phyloP scores from a whole-genome alignment of 768 basidiomycete genomes.

The Phaffia australis region DNA sequence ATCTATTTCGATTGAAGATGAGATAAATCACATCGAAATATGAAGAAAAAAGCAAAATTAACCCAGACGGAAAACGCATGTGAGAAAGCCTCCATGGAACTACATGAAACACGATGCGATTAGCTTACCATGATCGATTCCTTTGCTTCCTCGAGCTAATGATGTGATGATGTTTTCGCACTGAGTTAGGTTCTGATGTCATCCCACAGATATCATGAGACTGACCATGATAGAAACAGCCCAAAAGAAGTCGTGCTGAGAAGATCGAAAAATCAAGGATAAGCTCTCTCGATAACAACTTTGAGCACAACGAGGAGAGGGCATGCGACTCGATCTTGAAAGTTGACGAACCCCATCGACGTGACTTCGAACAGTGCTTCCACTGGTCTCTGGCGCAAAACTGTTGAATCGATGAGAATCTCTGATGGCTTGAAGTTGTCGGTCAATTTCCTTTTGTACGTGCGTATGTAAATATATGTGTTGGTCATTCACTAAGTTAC shows the following conservation, averaged over 20 bases:
- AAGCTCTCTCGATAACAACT: too few species aligned
- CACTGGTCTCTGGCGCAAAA: constrained; percentile 58
- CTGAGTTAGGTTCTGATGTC: not conserved
- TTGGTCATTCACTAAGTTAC: not conserved
- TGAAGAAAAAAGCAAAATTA: too few species aligned
- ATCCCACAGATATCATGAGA: not conserved
- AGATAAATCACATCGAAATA: too few species aligned
- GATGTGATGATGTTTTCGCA: constrained; percentile 44
- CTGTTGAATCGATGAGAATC: constrained; percentile 69
- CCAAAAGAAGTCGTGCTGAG: constrained; percentile 81
- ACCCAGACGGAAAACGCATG: too few species aligned
- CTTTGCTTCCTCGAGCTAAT: constrained; percentile 54
- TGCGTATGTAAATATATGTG: constrained; percentile 35
- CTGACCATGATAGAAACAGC: constrained; percentile 44
- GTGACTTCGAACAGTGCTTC: constrained; percentile 46
- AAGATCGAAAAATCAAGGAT: not conserved
- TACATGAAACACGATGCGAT: not conserved
- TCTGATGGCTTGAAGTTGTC: constrained; percentile 60
- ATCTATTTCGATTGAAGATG: not conserved
- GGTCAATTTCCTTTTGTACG: constrained; percentile 37
- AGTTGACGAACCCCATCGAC: constrained; percentile 54
- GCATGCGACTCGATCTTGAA: not conserved
- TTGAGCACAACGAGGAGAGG: not conserved
- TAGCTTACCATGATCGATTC: constrained; percentile 59
- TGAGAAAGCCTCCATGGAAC: too few species aligned